phyloP scores from a whole-genome alignment of 78 protist species.

The Guillardia theta region DNA sequence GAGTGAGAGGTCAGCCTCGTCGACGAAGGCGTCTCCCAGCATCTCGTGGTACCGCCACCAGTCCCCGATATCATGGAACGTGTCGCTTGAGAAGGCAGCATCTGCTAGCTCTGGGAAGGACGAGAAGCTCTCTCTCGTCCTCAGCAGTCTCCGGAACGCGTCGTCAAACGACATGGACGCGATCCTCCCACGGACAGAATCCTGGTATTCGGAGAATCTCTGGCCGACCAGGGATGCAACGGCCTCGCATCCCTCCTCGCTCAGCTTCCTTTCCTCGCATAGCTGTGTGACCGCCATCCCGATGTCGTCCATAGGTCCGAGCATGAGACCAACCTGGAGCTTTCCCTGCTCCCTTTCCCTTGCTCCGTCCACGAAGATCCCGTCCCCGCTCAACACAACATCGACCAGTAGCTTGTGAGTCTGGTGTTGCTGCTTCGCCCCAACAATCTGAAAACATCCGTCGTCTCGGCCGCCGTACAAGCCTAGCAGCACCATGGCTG shows the following conservation, averaged over 20 bases:
- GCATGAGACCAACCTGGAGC: not conserved
- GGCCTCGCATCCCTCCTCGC: not conserved
- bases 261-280: not conserved
- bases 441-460: too few relatives aligned
- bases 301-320: not conserved
- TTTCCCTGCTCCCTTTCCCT: too few relatives aligned
- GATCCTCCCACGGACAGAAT: not conserved
- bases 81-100: not conserved
- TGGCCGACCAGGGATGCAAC: not conserved
- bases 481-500: too few relatives aligned
- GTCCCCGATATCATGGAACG: not conserved
- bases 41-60: constrained; percentile 26
- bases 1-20: not conserved
- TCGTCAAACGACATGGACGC: not conserved
- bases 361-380: too few relatives aligned
- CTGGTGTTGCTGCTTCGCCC: too few relatives aligned
- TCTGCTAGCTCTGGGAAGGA: not conserved
- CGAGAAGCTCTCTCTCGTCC: not conserved
- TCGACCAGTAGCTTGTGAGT: too few relatives aligned
- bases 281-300: not conserved
- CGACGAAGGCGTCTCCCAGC: not conserved
- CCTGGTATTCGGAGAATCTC: not conserved
- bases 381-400: too few relatives aligned
- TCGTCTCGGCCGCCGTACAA: too few relatives aligned
- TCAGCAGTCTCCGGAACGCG: not conserved